A percentile compares a stretch with the other conserved stretches of the same genome.
phyloP scores from a whole-genome alignment of 257 asterid genomes.

The Linaria vulgaris region DNA sequence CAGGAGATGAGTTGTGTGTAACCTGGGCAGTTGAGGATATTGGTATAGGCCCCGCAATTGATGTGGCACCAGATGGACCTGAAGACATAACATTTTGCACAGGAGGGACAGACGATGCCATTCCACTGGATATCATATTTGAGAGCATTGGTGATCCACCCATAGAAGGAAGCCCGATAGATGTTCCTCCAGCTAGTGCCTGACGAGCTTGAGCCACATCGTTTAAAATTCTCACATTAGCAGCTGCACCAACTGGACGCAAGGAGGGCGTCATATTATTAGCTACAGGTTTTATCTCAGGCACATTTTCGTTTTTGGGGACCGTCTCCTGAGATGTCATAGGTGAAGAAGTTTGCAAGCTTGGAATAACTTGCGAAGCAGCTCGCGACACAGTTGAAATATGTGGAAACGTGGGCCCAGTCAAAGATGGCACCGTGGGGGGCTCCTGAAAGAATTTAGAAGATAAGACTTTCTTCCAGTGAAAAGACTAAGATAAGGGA shows the following conservation, averaged over 20 bases:
- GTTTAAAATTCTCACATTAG: constrained; percentile 79
- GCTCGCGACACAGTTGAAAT: constrained; percentile 72
- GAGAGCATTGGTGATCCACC: constrained; percentile 85
- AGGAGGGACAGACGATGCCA: constrained; percentile 72
- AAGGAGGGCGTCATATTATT: constrained; percentile 48
- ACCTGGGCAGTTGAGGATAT: constrained; percentile 50
- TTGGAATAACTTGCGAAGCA: constrained; percentile 60
- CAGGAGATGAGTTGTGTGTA: constrained; percentile 61
- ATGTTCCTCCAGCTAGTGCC: constrained; percentile 73
- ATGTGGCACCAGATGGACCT: constrained; percentile 57
- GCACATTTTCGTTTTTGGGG: constrained; percentile 48
- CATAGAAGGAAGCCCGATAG: constrained; percentile 67
- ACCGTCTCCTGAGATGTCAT: constrained; percentile 64
- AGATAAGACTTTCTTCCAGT: constrained; percentile 11
- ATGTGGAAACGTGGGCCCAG: constrained; percentile 69
- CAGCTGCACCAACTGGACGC: constrained; percentile 81
- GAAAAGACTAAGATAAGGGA: constrained; percentile 6
- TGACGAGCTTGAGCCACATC: constrained; percentile 88
- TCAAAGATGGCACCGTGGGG: constrained; percentile 52
- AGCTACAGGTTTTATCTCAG: constrained; percentile 73
- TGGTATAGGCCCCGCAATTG: constrained; percentile 57
- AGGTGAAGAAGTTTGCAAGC: constrained; percentile 84
- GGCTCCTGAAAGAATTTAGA: constrained; percentile 72
- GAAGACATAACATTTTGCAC: constrained; percentile 67
- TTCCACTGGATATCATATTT: constrained; percentile 84